Evolutionary conservation across 2,329 filamentous ascomycete genomes (phyloP), one percentile per base, ranked within the genome.

Genomic region (Colletotrichum orbiculare): DNA sequence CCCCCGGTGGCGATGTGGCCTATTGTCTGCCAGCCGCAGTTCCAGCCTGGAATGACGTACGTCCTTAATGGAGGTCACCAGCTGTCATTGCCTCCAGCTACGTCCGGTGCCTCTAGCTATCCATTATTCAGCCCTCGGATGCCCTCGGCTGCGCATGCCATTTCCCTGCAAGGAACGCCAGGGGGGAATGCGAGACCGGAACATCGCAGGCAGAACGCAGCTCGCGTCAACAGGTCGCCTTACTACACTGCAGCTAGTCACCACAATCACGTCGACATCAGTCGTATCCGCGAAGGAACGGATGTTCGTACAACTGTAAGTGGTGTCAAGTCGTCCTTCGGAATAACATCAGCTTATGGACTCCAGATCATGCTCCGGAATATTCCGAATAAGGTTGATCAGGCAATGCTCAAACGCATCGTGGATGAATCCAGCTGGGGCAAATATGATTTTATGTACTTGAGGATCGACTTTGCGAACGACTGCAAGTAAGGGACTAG

Each of bases 391-490:
- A 93, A 94, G 71, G 89, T 97, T 60, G 88, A 93, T 71, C 88
- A 93, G 76, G 81, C 84, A 0, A 89, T 91, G 81, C 80, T 97
- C 13, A 96, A 96, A 81, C 78, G 83, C 1, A 89, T 96, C 60
- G 83, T 98, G 12, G 92, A 97, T 72, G 84, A 90, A 68, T 91
- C 89, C 13, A 93, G 89, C 75, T 88, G 85, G 78, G 94, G 93
- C 37, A 90, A 91, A 67, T 98, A 96, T 75, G 94, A 98, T 74
- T 98, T 98, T 77, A 89, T 97, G 83, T 99, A 99, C 75, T 81
- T 98, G 56, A 90, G 96, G 43, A 98, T 98, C 71, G 92, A 94
- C 75, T 94, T 94, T 71, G 88, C 88, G 58, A 93, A 93, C 71
- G 89, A 93, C 68, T 93, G 91, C 89, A 94, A 94, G 90, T 92